phyloP scores from a whole-genome alignment of 768 basidiomycete species.

The Rhodosporidiobolus odoratus region DNA sequence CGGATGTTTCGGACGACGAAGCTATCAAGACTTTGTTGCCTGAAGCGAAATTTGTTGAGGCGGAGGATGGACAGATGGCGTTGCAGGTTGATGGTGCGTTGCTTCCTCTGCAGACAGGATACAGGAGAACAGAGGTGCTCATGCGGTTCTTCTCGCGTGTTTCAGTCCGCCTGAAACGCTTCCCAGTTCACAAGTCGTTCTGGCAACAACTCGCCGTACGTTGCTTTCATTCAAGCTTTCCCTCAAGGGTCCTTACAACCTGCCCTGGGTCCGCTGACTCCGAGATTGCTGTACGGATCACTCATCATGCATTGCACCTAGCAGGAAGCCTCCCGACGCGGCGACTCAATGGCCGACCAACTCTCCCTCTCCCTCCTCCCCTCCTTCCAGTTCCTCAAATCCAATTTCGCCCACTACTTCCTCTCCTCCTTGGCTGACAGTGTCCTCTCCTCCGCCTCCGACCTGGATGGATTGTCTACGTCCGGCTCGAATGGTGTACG shows the following conservation, averaged over 20 bases:
- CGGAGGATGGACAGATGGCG: constrained; percentile 29
- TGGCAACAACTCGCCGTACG: constrained; percentile 32
- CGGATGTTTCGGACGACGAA: constrained; percentile 33
- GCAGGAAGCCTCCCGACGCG: constrained; percentile 33
- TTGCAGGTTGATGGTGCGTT: constrained; percentile 38
- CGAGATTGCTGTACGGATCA: no score
- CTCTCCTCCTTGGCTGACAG: background rate
- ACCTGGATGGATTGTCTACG: background rate
- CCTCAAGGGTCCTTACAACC: background rate
- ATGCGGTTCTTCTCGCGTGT: background rate
- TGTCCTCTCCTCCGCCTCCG: background rate
- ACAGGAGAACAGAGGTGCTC: no score
- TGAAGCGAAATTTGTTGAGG: constrained; percentile 25
- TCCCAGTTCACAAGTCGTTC: constrained; percentile 39
- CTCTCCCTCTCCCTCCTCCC: constrained; percentile 7
- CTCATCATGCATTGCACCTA: no score
- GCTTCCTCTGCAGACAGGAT: no score
- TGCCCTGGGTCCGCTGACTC: background rate
- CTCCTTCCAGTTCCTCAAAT: background rate
- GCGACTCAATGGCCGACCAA: constrained; percentile 39
- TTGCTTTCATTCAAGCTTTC: background rate
- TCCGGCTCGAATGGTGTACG: background rate
- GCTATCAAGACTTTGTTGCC: constrained; percentile 35
- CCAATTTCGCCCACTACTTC: background rate
- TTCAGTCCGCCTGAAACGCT: constrained; percentile 39